A percentile compares a stretch with the other conserved stretches of the same genome.
Evolutionary conservation across 2,329 filamentous ascomycete genomes (phyloP).

Genomic region (Apiospora marii): DNA sequence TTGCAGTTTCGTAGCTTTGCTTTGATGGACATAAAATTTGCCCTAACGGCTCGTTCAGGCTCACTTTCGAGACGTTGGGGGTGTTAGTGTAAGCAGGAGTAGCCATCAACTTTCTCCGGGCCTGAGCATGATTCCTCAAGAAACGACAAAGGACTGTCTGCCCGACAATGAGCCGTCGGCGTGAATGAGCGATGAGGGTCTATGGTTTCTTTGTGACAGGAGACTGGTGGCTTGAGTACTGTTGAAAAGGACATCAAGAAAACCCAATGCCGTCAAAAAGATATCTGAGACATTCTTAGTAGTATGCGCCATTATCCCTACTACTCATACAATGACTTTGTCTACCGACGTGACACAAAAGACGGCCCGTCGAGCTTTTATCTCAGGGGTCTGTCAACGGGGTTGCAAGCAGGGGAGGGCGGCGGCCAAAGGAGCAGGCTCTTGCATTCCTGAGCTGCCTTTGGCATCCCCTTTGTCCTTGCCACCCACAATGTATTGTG

Average conservation of each 20-base stretch:
- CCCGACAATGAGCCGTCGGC: neutral
- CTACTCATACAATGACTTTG: neutral
- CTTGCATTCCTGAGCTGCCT: neutral
- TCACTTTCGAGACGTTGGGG: neutral
- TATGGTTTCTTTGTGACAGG: neutral
- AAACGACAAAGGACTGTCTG: neutral
- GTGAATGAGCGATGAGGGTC: neutral
- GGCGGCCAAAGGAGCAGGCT: neutral
- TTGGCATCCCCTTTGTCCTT: neutral
- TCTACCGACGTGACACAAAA: neutral
- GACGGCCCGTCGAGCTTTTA: no score
- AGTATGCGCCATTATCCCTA: neutral
- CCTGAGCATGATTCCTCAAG: neutral
- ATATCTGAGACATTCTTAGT: neutral
- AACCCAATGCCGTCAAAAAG: neutral
- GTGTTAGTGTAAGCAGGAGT: neutral
- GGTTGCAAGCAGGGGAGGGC: neutral
- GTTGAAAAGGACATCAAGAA: neutral
- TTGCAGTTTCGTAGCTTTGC: no score
- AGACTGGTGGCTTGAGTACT: no score
- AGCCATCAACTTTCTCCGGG: neutral
- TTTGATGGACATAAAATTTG: no score
- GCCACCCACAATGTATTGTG: slow-evolving; percentile 11
- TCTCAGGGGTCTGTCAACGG: neutral
- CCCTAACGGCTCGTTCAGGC: no score